These are phyloP conservation scores for Hericium coralloides DNA, from an alignment of 768 basidiomycete genomes.

Conservation along the genomic window DNA sequence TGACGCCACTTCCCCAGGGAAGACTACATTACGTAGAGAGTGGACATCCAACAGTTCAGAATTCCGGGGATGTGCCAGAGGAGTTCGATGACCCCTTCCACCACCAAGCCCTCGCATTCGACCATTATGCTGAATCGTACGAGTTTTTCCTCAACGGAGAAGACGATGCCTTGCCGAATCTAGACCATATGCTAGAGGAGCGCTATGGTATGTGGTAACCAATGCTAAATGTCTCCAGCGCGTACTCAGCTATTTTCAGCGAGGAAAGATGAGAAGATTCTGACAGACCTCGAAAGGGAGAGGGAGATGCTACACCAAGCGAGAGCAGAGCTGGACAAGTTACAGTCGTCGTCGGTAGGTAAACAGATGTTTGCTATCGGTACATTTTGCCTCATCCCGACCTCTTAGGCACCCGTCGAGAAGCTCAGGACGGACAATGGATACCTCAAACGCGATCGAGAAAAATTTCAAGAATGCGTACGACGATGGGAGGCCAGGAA, in stretches of 20 bases:
- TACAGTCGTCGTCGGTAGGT: slow-evolving; percentile 55
- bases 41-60: slow-evolving; percentile 60
- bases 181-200: slow-evolving; percentile 60
- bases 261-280: slow-evolving; percentile 62
- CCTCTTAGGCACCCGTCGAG: slow-evolving; percentile 38
- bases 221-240: neutral
- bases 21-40: slow-evolving; percentile 44
- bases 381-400: neutral
- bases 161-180: slow-evolving; percentile 55
- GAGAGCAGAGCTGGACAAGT: slow-evolving; percentile 44
- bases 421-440: slow-evolving; percentile 56
- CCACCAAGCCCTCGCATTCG: slow-evolving; percentile 69
- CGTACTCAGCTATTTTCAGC: slow-evolving; percentile 28
- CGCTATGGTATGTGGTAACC: slow-evolving; percentile 53
- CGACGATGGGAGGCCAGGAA: slow-evolving; percentile 62
- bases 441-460: slow-evolving; percentile 59
- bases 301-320: slow-evolving; percentile 36
- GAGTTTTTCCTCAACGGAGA: slow-evolving; percentile 55
- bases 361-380: neutral
- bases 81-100: slow-evolving; percentile 71
- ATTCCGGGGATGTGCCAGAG: slow-evolving; percentile 50
- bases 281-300: slow-evolving; percentile 53
- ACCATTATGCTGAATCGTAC: slow-evolving; percentile 64
- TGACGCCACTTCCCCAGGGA: slow-evolving; percentile 17
- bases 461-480: slow-evolving; percentile 72